Conservation (phyloP, 139 green algal genomes). For the Chlorella sorokiniana region DNA sequence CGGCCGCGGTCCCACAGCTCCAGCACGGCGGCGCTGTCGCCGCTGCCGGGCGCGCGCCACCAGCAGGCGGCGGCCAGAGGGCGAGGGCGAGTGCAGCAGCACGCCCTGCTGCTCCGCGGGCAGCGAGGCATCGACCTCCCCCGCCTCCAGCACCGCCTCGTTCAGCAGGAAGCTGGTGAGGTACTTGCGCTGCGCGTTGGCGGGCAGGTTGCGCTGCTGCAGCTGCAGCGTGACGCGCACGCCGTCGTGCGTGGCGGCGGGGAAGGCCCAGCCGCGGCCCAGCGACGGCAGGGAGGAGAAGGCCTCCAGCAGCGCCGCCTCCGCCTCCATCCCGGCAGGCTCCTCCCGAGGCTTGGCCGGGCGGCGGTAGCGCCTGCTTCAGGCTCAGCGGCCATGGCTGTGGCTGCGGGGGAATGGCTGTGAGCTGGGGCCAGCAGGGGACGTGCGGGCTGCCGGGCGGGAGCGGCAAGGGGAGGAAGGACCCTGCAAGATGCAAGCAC, state of each 20-base stretch:
- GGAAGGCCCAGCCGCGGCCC: slow-evolving; percentile 46
- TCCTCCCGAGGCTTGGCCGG: slow-evolving; percentile 38
- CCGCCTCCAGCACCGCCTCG: slow-evolving; percentile 27
- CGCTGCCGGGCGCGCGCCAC: slow-evolving; percentile 32
- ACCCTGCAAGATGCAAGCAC: no score
- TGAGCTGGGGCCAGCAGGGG: no score
- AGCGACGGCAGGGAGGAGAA: slow-evolving; percentile 53
- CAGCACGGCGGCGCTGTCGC: slow-evolving; percentile 40
- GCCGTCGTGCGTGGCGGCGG: background rate
- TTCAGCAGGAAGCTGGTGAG: slow-evolving; percentile 40
- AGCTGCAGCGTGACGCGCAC: slow-evolving; percentile 44
- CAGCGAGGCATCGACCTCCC: slow-evolving; percentile 29
- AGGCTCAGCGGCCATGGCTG: background rate
- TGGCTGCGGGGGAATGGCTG: no score
- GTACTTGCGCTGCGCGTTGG: slow-evolving; percentile 72
- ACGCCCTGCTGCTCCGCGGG: slow-evolving; percentile 59
- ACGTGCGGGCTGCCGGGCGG: no score
- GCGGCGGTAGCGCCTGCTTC: background rate
- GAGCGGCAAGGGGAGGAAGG: no score
- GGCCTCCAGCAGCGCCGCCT: slow-evolving; percentile 48
- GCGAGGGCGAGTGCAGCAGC: slow-evolving; percentile 56
- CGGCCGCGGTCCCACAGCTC: slow-evolving; percentile 70
- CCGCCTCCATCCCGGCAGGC: slow-evolving; percentile 55
- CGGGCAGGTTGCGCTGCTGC: slow-evolving; percentile 80
- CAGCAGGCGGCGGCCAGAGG: slow-evolving; percentile 58